Conservation (phyloP, 306 rosid species). For the Neltuma alba region DNA sequence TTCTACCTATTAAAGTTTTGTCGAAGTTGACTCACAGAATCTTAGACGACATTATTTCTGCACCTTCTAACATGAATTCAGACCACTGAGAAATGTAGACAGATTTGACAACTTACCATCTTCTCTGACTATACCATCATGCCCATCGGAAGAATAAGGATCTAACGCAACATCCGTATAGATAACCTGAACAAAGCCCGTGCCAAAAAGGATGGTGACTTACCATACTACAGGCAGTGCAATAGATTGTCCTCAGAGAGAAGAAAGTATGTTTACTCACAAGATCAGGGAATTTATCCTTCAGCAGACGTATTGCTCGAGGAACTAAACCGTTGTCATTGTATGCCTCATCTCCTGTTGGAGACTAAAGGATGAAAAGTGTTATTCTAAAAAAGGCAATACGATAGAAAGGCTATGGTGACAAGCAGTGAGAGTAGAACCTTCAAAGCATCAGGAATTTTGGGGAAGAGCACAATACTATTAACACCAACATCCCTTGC, state of each 20-base stretch:
- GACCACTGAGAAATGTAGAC: constrained; percentile 1
- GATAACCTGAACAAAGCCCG: constrained; percentile 60
- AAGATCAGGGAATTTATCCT: constrained; percentile 92
- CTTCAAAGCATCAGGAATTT: constrained; percentile 95
- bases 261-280: constrained; percentile 53
- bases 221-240: constrained; percentile 29
- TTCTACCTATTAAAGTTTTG: constrained; percentile 19
- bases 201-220: constrained; percentile 16
- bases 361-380: constrained; percentile 50
- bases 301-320: constrained; percentile 82
- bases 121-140: constrained; percentile 95
- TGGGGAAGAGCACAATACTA: constrained; percentile 87
- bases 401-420: constrained; percentile 23
- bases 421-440: constrained; percentile 45
- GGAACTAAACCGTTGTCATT: constrained; percentile 91
- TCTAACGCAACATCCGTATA: constrained; percentile 97
- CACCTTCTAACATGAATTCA: constrained; percentile 22
- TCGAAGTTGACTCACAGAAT: constrained; percentile 8
- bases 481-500: constrained; percentile 94
- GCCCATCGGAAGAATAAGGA: constrained; percentile 97
- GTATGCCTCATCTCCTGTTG: constrained; percentile 93
- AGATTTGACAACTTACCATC: constrained; percentile 65
- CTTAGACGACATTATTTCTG: constrained; percentile 15
- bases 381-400: constrained; percentile 32
- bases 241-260: constrained; percentile 23